These are phyloP conservation scores for Russula virescens DNA, from an alignment of 768 basidiomycete genomes.

Conservation along the genomic window DNA sequence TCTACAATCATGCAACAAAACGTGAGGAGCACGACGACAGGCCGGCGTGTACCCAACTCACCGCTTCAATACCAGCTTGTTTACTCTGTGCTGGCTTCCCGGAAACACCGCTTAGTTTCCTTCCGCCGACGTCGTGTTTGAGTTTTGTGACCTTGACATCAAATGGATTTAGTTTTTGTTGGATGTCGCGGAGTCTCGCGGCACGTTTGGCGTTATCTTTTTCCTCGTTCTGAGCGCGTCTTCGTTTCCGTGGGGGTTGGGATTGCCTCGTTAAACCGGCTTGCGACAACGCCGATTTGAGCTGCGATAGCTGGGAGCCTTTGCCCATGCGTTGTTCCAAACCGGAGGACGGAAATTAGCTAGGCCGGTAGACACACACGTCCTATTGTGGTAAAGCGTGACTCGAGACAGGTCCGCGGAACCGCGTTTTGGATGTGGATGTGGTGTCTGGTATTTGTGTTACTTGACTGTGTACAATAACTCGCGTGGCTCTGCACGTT, in stretches of 20 bases:
- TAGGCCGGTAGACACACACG: background rate
- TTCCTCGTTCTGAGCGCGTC: constrained; percentile 52
- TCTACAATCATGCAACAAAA: constrained; percentile 38
- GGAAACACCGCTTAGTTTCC: constrained; percentile 73
- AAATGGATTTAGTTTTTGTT: constrained; percentile 86
- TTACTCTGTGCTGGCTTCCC: constrained; percentile 87
- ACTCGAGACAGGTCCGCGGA: background rate
- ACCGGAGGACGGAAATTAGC: background rate
- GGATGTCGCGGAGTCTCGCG: constrained; percentile 76
- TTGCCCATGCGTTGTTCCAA: constrained; percentile 48
- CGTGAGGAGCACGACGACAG: background rate
- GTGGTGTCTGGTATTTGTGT: background rate
- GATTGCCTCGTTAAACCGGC: constrained; percentile 68
- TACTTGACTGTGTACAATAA: too few species aligned
- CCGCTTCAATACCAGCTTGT: constrained; percentile 73
- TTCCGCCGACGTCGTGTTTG: constrained; percentile 89
- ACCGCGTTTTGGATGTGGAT: background rate
- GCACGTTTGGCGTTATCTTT: constrained; percentile 80
- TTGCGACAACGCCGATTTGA: constrained; percentile 76
- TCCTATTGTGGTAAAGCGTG: background rate
- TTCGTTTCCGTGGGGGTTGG: constrained; percentile 61
- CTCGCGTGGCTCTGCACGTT: too few species aligned
- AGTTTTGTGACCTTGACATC: constrained; percentile 88
- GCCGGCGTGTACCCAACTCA: constrained; percentile 47
- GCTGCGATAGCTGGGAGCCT: constrained; percentile 86